Evolutionary conservation across 345 rosid genomes (phyloP), one percentile per base, ranked within the genome.

Genomic region (Geranium brycei): DNA sequence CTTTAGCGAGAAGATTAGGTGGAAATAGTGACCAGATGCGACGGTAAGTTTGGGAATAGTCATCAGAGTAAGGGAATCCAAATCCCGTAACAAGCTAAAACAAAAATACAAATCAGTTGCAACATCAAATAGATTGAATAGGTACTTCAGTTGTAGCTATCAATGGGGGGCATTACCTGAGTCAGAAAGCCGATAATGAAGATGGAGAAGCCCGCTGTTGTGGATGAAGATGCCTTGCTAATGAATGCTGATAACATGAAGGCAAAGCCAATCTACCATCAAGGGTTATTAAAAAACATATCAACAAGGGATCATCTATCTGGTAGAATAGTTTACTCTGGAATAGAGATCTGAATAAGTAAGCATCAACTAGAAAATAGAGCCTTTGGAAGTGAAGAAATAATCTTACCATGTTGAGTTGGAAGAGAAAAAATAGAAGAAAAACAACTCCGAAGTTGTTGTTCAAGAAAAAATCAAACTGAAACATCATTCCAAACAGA

Each of bases 401-500:
- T 35, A 65, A 57, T 67, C 61, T 67, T 80, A 92, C 98, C 98
- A 92, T 84, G 69, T 86, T 87, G 61, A 89, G 69, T 76, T 87
- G 89, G 76, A 92, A 89, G 28, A 92, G 93, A 75, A 84, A 81
- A 83, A 89, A 92, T 31, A 84, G 69, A n/a, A 89, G 75, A 78
- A 84, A 87, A 69, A 92, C 75, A 17, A 92, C 80, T 8, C 75
- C 78, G 68, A 89, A 92, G 63, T 64, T 83, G 82, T 92, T 92
- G 64, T 92, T 82, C 85, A 83, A 74, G 85, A 92, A 92, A 71
- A 92, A 89, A 68, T 84, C 86, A 51, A 92, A 87, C 77, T 82
- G 98, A 70, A 92, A 92, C 89, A 89, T 85, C 96, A 89, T 82
- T 47, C 98, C 96, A 59, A 92, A 92, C 63, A 92, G 87, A 73